These are phyloP conservation scores for Avena insularis DNA, from an alignment of 176 grass and related monocot species.

Conservation along the genomic window DNA sequence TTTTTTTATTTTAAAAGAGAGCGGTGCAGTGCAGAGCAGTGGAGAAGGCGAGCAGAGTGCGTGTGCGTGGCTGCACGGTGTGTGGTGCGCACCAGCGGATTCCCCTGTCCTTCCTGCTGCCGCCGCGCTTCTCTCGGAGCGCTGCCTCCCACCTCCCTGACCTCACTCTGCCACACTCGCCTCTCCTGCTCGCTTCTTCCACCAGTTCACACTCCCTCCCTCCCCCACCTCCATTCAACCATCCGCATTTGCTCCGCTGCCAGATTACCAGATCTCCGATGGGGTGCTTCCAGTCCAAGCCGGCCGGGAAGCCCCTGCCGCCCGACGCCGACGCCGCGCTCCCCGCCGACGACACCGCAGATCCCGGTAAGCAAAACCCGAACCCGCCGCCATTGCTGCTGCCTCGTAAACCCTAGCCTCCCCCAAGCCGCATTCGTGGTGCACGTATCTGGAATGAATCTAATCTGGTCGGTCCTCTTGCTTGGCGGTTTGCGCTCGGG, in stretches of 20 bases:
- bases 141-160: slow-evolving; percentile 43
- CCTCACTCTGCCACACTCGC: slow-evolving; percentile 39
- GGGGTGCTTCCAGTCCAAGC: slow-evolving; percentile 95
- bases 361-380: slow-evolving; percentile 63
- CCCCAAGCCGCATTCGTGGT: not conserved
- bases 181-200: not conserved
- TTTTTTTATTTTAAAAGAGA: not conserved
- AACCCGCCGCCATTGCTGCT: not conserved
- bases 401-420: slow-evolving; percentile 46
- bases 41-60: not conserved
- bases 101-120: slow-evolving; percentile 33
- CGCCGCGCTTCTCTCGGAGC: slow-evolving; percentile 64
- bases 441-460: not conserved
- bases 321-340: slow-evolving; percentile 56
- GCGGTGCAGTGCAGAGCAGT: not conserved
- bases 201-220: slow-evolving; percentile 12
- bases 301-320: slow-evolving; percentile 59
- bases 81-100: slow-evolving; percentile 51
- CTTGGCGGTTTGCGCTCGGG: not conserved
- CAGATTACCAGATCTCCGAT: slow-evolving; percentile 61
- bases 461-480: not conserved
- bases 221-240: slow-evolving; percentile 16
- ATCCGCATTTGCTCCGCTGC: slow-evolving; percentile 9
- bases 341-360: slow-evolving; percentile 65
- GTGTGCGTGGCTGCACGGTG: slow-evolving; percentile 16